Evolutionary conservation across 495 filamentous ascomycete genomes (phyloP).

Genomic region (Entonaema liquescens): DNA sequence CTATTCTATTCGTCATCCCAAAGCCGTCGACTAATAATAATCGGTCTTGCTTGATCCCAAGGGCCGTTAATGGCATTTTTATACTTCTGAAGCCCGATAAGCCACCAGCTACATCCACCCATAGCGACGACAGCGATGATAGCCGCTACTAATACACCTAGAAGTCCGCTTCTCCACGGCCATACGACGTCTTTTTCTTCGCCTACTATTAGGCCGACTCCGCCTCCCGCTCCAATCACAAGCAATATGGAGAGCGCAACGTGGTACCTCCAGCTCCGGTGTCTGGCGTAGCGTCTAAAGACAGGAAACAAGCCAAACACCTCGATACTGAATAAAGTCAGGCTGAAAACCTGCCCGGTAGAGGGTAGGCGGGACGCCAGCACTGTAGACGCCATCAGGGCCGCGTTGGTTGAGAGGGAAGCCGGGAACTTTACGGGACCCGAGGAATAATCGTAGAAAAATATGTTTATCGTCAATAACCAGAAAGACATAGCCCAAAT

Average conservation of each 20-base stretch:
- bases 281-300: conserved; percentile 85
- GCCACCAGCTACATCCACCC: conserved; percentile 97
- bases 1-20: conserved; percentile 55
- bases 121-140: conserved; percentile 74
- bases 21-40: conserved; percentile 65
- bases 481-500: conserved; percentile 97
- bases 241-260: conserved; percentile 79
- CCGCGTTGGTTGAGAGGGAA: conserved; percentile 91
- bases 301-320: conserved; percentile 97
- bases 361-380: conserved; percentile 86
- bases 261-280: conserved; percentile 85
- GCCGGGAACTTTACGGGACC: conserved; percentile 74
- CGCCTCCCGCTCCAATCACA: conserved; percentile 78
- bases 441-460: conserved; percentile 93
- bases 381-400: conserved; percentile 92
- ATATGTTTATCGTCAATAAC: conserved; percentile 93
- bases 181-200: conserved; percentile 52
- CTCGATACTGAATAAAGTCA: conserved; percentile 95
- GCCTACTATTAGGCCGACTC: conserved; percentile 73
- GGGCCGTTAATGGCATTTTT: conserved; percentile 99
- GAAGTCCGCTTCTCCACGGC: conserved; percentile 76
- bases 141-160: conserved; percentile 76
- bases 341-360: conserved; percentile 93
- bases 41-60: conserved; percentile 94
- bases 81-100: conserved; percentile 96